Conservation (phyloP, 1,284 basidiomycete species). For the Fomitopsis palustris region DNA sequence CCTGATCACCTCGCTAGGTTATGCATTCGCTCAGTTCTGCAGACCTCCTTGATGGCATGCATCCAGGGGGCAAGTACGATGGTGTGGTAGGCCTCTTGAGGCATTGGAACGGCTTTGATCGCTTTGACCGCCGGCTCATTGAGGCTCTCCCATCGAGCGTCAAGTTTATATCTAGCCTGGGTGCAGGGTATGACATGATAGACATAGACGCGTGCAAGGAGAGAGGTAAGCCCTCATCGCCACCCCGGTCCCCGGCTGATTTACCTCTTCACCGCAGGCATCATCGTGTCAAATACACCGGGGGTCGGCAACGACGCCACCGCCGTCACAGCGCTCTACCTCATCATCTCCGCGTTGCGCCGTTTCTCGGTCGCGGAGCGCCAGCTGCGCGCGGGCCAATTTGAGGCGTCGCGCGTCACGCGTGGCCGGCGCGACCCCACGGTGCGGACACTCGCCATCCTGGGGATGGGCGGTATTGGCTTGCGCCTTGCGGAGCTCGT, state of each 20-base stretch:
- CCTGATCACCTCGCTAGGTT: slow-evolving; percentile 7
- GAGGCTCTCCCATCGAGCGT: slow-evolving; percentile 61
- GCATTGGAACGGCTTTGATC: slow-evolving; percentile 66
- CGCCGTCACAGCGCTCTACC: slow-evolving; percentile 85
- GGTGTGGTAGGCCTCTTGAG: slow-evolving; percentile 79
- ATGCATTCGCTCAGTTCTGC: slow-evolving; percentile 64
- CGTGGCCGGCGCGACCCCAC: slow-evolving; percentile 67
- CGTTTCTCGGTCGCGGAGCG: slow-evolving; percentile 75
- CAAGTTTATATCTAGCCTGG: slow-evolving; percentile 88
- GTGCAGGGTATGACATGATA: slow-evolving; percentile 88
- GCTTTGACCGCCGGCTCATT: slow-evolving; percentile 80
- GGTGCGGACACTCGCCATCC: slow-evolving; percentile 76
- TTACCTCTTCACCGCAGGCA: slow-evolving; percentile 38
- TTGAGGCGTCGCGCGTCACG: slow-evolving; percentile 49
- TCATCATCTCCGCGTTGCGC: slow-evolving; percentile 81
- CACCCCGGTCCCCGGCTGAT: not conserved
- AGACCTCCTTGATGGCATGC: slow-evolving; percentile 67
- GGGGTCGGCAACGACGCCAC: slow-evolving; percentile 90
- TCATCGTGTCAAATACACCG: slow-evolving; percentile 86
- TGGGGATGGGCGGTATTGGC: slow-evolving; percentile 91
- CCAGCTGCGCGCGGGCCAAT: slow-evolving; percentile 53
- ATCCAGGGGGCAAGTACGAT: slow-evolving; percentile 69
- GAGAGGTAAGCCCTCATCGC: slow-evolving; percentile 23
- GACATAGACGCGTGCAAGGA: slow-evolving; percentile 74
- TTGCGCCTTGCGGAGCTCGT: slow-evolving; percentile 64